Evolutionary conservation across 371 early-diverging fungal genomes (phyloP), one percentile per base, ranked within the genome.

Genomic region (Chytridium lagenaria): DNA sequence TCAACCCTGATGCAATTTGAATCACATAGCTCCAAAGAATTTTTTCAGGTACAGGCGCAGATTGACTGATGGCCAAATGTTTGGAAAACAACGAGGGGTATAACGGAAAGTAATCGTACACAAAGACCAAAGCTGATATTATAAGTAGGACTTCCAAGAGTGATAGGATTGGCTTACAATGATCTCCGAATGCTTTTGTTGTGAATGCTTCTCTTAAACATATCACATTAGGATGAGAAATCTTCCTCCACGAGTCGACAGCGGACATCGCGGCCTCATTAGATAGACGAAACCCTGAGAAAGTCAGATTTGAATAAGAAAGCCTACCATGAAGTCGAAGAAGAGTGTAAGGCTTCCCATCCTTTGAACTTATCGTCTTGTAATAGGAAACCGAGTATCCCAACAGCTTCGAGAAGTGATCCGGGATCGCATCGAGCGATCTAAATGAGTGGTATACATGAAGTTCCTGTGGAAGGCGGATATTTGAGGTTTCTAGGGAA

Each of bases 131-230:
- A 0, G 94, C 92, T 92, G 22, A 84, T 0, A 69, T 39, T 7
- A n/a, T 33, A 30, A 51, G 0, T 38, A 57, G 3, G 31, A 77
- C 65, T n/a, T n/a, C n/a, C n/a, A n/a, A 50, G 76, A 1, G 16
- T 40, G 26, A 31, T 22, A 5, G 15, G 23, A 61, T 37, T 3
- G 22, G 64, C 86, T 80, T 81, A 92, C 93, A 97, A 69, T 91
- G 85, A 78, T 97, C 98, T 22, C 95, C 96, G 88, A 98, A 98
- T 1, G 93, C 93, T 64, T 92, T 92, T 2, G 96, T 96, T 0
- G 96, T 95, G 78, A 98, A 97, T 16, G 94, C 96, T 80, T 97
- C 97, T 22, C 91, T 86, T 36, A 97, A 87, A 3, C 90, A 91
- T 12, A 95, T 92, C 68, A 97, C 83, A 68, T 91, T 92, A n/a